Evolutionary conservation across 2,329 filamentous ascomycete species (phyloP).

Genomic region (Arthrobotrys conoides): DNA sequence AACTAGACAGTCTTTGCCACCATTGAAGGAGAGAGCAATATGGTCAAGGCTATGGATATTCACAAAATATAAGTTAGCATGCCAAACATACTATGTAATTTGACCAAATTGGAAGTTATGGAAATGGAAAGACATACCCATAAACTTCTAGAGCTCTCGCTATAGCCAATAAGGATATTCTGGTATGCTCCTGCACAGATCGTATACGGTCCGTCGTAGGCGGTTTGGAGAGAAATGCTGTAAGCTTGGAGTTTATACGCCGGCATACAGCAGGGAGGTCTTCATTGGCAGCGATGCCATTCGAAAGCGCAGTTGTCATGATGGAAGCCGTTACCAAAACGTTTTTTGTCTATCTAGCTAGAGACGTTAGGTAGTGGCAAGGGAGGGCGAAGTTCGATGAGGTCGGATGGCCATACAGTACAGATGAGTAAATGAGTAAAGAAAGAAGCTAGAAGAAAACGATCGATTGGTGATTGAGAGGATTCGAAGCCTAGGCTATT

Average conservation of each 20-base stretch:
- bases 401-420: background rate
- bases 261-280: slow-evolving; percentile 67
- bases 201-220: slow-evolving; percentile 72
- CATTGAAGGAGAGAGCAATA: slow-evolving; percentile 94
- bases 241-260: slow-evolving; percentile 74
- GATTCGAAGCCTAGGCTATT: background rate
- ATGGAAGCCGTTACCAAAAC: background rate
- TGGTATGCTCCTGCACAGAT: slow-evolving; percentile 81
- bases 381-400: background rate
- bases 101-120: background rate
- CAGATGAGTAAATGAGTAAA: background rate
- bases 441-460: slow-evolving; percentile 7
- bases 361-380: background rate
- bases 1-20: slow-evolving; percentile 97
- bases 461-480: background rate
- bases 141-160: slow-evolving; percentile 82
- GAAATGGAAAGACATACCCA: slow-evolving; percentile 69
- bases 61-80: background rate
- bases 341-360: background rate
- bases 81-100: slow-evolving; percentile 22
- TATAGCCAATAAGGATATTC: slow-evolving; percentile 79
- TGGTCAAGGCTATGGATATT: slow-evolving; percentile 75
- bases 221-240: slow-evolving; percentile 76
- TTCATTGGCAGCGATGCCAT: slow-evolving; percentile 27
- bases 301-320: slow-evolving; percentile 43